A percentile compares a stretch with the other conserved stretches of the same genome.
These are phyloP conservation scores for Yamadazyma conglobata DNA, from an alignment of 1,139 yeast genomes.

Conservation along the genomic window DNA sequence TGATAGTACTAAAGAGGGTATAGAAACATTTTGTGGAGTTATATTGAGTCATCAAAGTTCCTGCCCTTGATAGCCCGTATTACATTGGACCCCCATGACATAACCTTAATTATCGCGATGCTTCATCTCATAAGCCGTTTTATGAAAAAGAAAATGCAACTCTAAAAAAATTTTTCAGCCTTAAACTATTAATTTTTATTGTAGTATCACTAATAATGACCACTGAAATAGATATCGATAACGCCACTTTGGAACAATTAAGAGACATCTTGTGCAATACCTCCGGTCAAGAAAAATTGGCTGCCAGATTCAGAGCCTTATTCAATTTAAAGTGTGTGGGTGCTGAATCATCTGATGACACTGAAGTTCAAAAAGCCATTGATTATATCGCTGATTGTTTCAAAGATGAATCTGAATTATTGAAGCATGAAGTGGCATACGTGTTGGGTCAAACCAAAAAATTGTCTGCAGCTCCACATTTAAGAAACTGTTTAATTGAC, in stretches of 20 bases:
- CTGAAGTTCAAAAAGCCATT: conserved; percentile 59
- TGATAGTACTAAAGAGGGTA: too few relatives aligned
- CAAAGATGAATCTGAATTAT: conserved; percentile 77
- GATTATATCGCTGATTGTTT: conserved; percentile 83
- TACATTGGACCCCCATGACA: too few relatives aligned
- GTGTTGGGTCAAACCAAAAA: conserved; percentile 97
- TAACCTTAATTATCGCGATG: too few relatives aligned
- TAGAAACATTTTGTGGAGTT: too few relatives aligned
- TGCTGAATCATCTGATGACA: conserved; percentile 50
- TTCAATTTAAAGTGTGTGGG: conserved; percentile 89
- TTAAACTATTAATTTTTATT: conserved; percentile 1
- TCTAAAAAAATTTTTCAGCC: conserved; percentile 5
- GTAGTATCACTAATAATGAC: conserved; percentile 17
- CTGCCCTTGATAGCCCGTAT: too few relatives aligned
- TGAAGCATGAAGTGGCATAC: conserved; percentile 97
- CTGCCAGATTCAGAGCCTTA: conserved; percentile 87
- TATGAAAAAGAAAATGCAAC: too few relatives aligned
- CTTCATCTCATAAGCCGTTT: too few relatives aligned
- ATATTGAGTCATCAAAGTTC: too few relatives aligned
- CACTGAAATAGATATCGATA: conserved; percentile 41
- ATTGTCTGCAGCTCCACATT: conserved; percentile 67
- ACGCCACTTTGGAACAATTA: conserved; percentile 59
- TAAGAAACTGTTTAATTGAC: conserved; percentile 70
- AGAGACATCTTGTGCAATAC: conserved; percentile 67
- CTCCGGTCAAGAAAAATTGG: conserved; percentile 66